phyloP scores from a whole-genome alignment of 805 yeast species.

The Nakazawaea siamensis region DNA sequence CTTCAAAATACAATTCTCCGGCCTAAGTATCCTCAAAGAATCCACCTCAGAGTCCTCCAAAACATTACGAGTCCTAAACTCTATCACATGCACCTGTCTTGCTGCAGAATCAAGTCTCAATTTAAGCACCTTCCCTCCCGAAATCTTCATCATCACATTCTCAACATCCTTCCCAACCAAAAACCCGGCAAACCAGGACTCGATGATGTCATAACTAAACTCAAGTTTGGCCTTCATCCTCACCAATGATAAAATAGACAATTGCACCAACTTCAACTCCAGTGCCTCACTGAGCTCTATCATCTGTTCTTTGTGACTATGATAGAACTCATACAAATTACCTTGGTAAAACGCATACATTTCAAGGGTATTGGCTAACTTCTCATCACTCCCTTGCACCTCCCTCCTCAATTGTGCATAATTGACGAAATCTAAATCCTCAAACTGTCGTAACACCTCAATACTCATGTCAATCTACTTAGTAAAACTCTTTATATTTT shows the following conservation, averaged over 20 bases:
- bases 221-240: no score
- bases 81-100: background rate
- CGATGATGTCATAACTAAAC: background rate
- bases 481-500: no score
- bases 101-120: background rate
- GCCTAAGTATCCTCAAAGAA: no score
- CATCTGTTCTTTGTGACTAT: background rate
- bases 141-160: constrained; percentile 1
- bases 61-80: background rate
- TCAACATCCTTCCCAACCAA: constrained; percentile 1
- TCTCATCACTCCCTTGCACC: no score
- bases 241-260: constrained; percentile 3
- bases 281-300: background rate
- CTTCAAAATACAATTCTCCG: no score
- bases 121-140: background rate
- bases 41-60: no score
- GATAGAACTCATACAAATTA: constrained; percentile 1
- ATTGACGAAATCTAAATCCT: no score
- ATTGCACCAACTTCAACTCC: constrained; percentile 6
- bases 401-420: no score
- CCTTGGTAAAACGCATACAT: constrained; percentile 16
- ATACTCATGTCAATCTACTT: no score
- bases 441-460: no score
- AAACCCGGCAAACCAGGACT: no score
- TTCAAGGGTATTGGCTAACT: constrained; percentile 17